Evolutionary conservation across 208 protist species (phyloP), one percentile per base, ranked within the genome.

Genomic region (Wallacemonas sp.): DNA sequence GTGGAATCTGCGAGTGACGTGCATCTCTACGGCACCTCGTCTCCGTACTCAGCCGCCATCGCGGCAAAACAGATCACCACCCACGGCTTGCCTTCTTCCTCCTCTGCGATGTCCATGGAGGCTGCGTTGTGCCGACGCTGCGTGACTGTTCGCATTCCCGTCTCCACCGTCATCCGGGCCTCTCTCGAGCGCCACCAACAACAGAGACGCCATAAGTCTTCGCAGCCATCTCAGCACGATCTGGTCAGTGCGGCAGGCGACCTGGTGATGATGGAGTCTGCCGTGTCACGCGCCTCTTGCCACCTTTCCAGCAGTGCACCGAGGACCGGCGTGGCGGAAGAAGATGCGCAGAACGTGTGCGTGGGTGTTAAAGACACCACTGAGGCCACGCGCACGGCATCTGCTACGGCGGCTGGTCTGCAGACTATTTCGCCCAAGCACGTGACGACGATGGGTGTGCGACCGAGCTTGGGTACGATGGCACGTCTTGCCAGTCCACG

Each of bases 131-230:
- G n/a, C n/a, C n/a, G 51, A 2, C 51, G 51, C 3, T 19, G 51
- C 30, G 51, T 58, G 30, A 39, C 51, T 2, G 41, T 58, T n/a
- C 51, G 51, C 51, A 58, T 58, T 27, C 51, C 51, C 30, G 51
- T 58, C 51, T 58, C 51, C 12, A 58, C 51, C 8, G 51, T 58
- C 51, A 58, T 58, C 21, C 51, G 56, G 4, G 36, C 56, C 38
- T 58, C 51, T 5, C 38, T 46, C 14, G 73, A 74, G 36, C 73
- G 73, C 30, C 64, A 67, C 22, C 68, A 63, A 17, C 68, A 62
- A 11, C 73, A 64, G 22, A 45, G 30, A n/a, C n/a, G n/a, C n/a
- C n/a, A n/a, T n/a, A n/a, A n/a, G n/a, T n/a, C n/a, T 12, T 51
- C 60, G n/a, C 61, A 70, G 30, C 36, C 31, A 42, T 33, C 39